phyloP scores from a whole-genome alignment of 2,329 filamentous ascomycete species.

The Sporothrix protearum region DNA sequence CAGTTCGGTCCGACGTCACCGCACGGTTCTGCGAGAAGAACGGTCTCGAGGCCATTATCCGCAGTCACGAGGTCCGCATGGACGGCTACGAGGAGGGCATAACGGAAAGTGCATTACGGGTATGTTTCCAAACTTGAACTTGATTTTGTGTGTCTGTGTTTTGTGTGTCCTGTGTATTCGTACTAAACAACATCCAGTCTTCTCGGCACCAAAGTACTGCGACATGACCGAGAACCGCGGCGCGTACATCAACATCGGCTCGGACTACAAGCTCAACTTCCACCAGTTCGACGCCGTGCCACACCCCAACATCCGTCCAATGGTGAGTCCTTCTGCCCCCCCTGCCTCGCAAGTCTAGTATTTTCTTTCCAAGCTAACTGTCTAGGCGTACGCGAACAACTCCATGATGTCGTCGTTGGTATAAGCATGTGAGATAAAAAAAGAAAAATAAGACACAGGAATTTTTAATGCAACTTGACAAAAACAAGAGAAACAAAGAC shows the following conservation, averaged over 20 bases:
- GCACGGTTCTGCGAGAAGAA: conserved; percentile 97
- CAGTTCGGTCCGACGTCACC: conserved; percentile 95
- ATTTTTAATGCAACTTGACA: neutral
- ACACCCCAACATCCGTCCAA: conserved; percentile 91
- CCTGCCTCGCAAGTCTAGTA: no score
- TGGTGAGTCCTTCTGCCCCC: conserved; percentile 51
- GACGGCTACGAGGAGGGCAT: conserved; percentile 97
- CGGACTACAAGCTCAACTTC: conserved; percentile 87
- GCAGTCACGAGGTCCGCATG: conserved; percentile 97
- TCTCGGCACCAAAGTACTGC: conserved; percentile 96
- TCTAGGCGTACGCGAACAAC: conserved; percentile 77
- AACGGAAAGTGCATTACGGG: conserved; percentile 91
- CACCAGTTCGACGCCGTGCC: conserved; percentile 95
- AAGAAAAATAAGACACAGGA: neutral
- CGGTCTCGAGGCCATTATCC: conserved; percentile 88
- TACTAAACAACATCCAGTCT: conserved; percentile 54
- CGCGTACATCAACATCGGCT: conserved; percentile 94
- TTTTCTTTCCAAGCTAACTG: conserved; percentile 23
- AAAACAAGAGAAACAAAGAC: neutral
- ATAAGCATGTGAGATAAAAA: conserved; percentile 40
- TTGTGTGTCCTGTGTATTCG: no score
- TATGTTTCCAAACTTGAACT: conserved; percentile 38
- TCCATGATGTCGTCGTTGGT: conserved; percentile 76
- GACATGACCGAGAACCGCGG: conserved; percentile 98
- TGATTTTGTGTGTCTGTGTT: neutral